phyloP scores from a whole-genome alignment of 257 asterid species.

The Capsicum chinense region DNA sequence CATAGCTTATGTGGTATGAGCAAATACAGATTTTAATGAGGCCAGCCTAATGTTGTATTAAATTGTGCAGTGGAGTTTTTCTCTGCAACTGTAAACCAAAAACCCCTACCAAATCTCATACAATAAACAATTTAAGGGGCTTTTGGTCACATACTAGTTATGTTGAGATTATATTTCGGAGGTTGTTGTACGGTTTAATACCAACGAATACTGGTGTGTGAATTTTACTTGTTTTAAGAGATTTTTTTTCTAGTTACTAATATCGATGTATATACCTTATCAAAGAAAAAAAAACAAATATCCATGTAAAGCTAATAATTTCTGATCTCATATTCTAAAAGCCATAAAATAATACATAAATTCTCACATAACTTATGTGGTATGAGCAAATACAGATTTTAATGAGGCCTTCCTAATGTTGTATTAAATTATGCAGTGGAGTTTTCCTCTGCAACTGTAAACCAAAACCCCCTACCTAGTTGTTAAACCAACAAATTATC shows the following conservation, averaged over 20 bases:
- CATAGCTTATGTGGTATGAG: background rate
- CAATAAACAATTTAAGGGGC: background rate
- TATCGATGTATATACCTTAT: too few species aligned
- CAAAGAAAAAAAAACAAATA: too few species aligned
- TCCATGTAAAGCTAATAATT: too few species aligned
- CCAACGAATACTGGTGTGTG: background rate
- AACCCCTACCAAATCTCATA: background rate
- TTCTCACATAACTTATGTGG: background rate
- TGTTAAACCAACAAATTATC: background rate
- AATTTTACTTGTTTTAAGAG: background rate
- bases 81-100: background rate
- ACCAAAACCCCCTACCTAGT: background rate
- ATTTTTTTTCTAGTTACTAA: background rate
- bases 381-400: background rate
- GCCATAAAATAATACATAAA: background rate
- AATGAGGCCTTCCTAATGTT: background rate
- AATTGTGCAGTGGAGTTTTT: background rate
- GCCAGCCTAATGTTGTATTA: background rate
- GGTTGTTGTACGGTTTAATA: background rate
- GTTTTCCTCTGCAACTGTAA: background rate
- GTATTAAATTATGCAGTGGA: background rate
- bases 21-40: background rate
- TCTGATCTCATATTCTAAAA: background rate
- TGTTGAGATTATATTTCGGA: background rate
- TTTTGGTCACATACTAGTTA: background rate